A percentile compares a stretch with the other conserved stretches of the same genome.
Conservation (phyloP, 2,329 filamentous ascomycete species). For the Penicillium sp. region DNA sequence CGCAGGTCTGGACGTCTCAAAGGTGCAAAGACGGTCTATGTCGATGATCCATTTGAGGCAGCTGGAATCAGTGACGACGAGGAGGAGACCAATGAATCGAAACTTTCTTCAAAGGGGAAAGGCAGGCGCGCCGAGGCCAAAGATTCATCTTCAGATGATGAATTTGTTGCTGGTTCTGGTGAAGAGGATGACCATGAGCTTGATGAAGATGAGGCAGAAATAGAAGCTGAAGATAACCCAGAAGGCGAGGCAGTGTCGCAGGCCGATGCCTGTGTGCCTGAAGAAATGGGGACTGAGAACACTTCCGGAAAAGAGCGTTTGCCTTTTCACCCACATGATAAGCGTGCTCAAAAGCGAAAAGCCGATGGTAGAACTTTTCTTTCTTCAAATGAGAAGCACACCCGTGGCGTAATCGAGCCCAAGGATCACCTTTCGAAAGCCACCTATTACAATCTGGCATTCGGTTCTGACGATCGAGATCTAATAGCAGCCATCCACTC, state of each 20-base stretch:
- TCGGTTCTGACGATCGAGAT: conserved; percentile 51
- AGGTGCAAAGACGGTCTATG: conserved; percentile 33
- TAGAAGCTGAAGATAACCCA: conserved; percentile 21
- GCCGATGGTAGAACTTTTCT: conserved; percentile 21
- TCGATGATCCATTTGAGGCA: conserved; percentile 35
- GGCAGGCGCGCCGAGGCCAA: conserved; percentile 14
- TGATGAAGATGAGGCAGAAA: conserved; percentile 19
- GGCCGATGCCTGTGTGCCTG: conserved; percentile 18
- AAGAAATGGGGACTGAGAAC: conserved; percentile 12
- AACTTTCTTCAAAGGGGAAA: conserved; percentile 13
- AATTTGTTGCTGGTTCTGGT: conserved; percentile 29
- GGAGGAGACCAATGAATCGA: conserved; percentile 15
- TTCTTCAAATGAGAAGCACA: conserved; percentile 31
- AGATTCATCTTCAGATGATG: conserved; percentile 34
- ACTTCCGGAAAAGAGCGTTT: conserved; percentile 10
- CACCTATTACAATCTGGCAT: conserved; percentile 48
- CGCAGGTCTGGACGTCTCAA: conserved; percentile 38
- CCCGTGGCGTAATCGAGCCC: conserved; percentile 37
- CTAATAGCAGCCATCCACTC: conserved; percentile 47
- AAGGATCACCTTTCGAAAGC: conserved; percentile 41
- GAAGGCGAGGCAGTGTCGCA: conserved; percentile 21
- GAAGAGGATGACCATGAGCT: conserved; percentile 19
- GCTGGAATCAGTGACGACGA: conserved; percentile 34
- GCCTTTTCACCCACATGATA: conserved; percentile 1
- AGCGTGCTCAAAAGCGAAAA: conserved; percentile 13